phyloP scores from a whole-genome alignment of 495 filamentous ascomycete genomes.

The Hypoxylon lienhwacheense region DNA sequence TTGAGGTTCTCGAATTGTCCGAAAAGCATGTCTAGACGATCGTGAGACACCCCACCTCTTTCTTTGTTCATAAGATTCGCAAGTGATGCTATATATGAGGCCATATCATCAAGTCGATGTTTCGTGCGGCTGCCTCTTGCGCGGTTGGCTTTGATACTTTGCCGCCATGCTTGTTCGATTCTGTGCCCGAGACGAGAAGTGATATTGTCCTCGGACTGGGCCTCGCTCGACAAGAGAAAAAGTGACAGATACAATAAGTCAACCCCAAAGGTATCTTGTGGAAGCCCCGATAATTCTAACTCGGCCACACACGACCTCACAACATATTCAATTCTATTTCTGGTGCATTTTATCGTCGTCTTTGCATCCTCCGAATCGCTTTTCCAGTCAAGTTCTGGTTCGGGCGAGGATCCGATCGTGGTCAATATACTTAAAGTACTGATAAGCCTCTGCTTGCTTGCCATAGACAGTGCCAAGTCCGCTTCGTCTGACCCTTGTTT shows the following conservation, averaged over 20 bases:
- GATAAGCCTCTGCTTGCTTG: conserved; percentile 37
- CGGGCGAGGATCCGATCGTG: conserved; percentile 39
- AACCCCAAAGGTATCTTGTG: conserved; percentile 6
- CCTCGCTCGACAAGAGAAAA: conserved; percentile 27
- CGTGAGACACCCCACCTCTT: conserved; percentile 38
- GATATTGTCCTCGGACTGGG: conserved; percentile 10
- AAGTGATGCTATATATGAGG: conserved; percentile 39
- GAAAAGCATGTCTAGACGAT: conserved; percentile 40
- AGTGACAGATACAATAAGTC: conserved; percentile 32
- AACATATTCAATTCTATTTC: conserved; percentile 26
- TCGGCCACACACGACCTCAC: conserved; percentile 28
- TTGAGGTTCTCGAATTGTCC: conserved; percentile 24
- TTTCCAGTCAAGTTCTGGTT: conserved; percentile 23
- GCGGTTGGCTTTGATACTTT: conserved; percentile 4
- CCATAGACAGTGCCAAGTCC: conserved; percentile 17
- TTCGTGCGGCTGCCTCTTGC: conserved; percentile 17
- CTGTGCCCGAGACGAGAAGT: conserved; percentile 10
- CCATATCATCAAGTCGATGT: conserved; percentile 32
- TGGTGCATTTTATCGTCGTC: conserved; percentile 27
- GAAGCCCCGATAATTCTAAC: conserved; percentile 7
- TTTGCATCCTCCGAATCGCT: conserved; percentile 25
- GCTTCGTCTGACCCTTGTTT: conserved; percentile 1
- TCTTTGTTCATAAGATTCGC: conserved; percentile 43
- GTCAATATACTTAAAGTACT: conserved; percentile 43
- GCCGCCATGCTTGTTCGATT: conserved; percentile 26